Evolutionary conservation across 345 rosid genomes (phyloP), one percentile per base, ranked within the genome.

Genomic region (Salix viminalis): DNA sequence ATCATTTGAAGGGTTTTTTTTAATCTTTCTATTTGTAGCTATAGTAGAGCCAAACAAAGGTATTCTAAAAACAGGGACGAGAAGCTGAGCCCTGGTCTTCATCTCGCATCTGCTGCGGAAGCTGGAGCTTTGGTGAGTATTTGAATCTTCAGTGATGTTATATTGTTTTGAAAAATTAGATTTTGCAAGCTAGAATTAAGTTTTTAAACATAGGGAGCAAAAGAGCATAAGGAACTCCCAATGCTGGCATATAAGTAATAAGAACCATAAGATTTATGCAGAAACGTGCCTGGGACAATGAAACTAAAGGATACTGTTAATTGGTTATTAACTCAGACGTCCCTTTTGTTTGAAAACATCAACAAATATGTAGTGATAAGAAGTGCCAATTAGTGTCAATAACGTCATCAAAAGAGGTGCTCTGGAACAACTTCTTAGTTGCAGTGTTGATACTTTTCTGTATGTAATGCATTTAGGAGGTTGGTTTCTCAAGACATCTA

Each of bases 61-160:
- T 93, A 95, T 75, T 88, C 89, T 67, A 82, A 69, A 82, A 84
- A 72, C 77, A 87, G 88, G 82, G 91, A 90, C 34, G 89, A 82
- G 73, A 89, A 80, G 76, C 84, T 91, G 74, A 89, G 88, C 65
- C 88, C 98, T 52, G 81, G 85, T 73, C 91, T 90, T 80, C 98
- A 95, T 85, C 94, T 95, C 72, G 92, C 91, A 83, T 90, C 97
- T 78, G 96, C 99, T 74, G 98, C 99, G 66, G 98, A 95, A 88
- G 97, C 98, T 54, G 97, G 99, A 77, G 93, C 84, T 81, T 83
- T 95, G 92, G 99, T 95, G 61, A 86, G 92, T 80, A 56, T 71
- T 67, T 77, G 61, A 77, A 60, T 26, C 65, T 76, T 84, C 28
- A 60, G 14, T 70, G 37, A 72, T 58, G 37, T 34, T 34, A 34